Base-by-base conservation (phyloP, 345 rosid species). In the Gossypium bickii region DNA sequence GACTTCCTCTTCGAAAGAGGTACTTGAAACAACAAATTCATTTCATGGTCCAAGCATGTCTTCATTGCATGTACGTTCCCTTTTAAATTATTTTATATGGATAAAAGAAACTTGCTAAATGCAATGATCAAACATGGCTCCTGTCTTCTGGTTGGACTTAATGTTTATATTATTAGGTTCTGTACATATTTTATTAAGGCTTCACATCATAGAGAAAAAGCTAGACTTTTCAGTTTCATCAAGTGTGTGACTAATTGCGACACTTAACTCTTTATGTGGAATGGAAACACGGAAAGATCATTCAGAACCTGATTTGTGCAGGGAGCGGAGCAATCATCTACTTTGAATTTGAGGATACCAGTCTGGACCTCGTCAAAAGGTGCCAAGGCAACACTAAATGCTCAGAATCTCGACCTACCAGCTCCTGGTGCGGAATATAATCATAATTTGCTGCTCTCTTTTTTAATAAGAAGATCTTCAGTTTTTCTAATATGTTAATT, bases 321-420 rank as follows among this genome's bases (percentile, higher is more conserved):
- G 97, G 89, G 80, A 18, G 49, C 76, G 11, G 84, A 73, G 58
- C 80, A 78, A 67, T 76, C 82, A 52, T 82, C 97, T 29, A 85
- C 96, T 59, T 71, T 95, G 86, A 84, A 93, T 78, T 76, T 93
- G 71, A 86, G 98, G 13, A 82, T 91, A 71, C 99, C 99, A 4
- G 51, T 74, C 38, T 95, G 99, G 99, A 77, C 94, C 29, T 16
- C 79, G 67, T 84, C 83, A 24, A 64, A 78, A 71, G 89, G 85
- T 76, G 96, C 93, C 55, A 77, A 84, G 76, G 92, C 94, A 38
- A 67, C 78, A 45, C 59, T 90, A 81, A 95, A 95, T 79, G 82
- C 78, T 2, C 79, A 89, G 77, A 77, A 79, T 76, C 68, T 87
- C 67, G 27, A 82, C 51, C 52, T 85, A 29, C 93, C 97, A 34